Evolutionary conservation across 352 stramenopile genomes (phyloP), one percentile per base, ranked within the genome.

Genomic region (Thalassiosira allenii): DNA sequence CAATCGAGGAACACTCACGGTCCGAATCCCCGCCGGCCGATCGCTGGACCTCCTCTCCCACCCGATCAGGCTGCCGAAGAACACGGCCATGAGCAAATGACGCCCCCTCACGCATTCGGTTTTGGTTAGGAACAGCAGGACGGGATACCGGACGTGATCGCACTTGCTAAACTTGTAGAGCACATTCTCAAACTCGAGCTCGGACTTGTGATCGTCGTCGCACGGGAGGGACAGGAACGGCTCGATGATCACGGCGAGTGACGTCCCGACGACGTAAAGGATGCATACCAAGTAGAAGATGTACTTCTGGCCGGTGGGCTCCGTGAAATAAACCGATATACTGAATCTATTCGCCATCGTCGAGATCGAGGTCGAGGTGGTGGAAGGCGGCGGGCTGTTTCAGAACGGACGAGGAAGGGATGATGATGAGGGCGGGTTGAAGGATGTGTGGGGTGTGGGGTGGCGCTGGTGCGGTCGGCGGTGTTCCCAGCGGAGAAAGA

Each of bases 21-120:
- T 94, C 52, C 90, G 67, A 37, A 94, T 93, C 11, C 90, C 90
- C 33, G 90, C 90, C 5, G 90, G 90, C 32, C 90, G 70, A 85
- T 94, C 90, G 14, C 66, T 81, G 23, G 80, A 51, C 56, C 87
- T 82, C 22, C 90, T 73, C 66, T 94, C 90, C 68, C 86, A 94
- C 12, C 90, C 90, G 68, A 93, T 92, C 12, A 91, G 44, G 27
- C 77, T 81, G 8, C 88, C 88, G 22, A 93, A 75, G 30, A 92
- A 52, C 27, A 85, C 79, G 0, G 88, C 82, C 23, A 76, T 58
- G 0, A 93, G 37, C n/a, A 93, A 69, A 69, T 88, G 81, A 41
- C 88, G 70, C 6, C 63, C 85, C 41, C 77, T 81, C 32, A 57
- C 41, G 65, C 86, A 92, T 82, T 93, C 88, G 54, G 79, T 67